These are phyloP conservation scores for Hura crepitans DNA, from an alignment of 441 rosid genomes.

Conservation along the genomic window DNA sequence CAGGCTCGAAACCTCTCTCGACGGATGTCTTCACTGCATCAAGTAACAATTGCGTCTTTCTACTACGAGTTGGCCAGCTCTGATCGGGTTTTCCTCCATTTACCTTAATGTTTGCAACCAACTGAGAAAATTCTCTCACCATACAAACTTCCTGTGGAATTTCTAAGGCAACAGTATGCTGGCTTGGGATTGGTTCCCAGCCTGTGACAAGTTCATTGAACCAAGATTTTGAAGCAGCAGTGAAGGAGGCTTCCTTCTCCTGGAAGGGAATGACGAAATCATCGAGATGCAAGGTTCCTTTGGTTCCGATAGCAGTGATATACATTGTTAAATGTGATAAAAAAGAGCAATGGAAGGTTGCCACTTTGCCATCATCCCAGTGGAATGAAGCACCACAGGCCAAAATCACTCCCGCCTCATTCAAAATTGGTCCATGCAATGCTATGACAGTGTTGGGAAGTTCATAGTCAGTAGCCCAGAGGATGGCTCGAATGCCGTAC, in stretches of 20 bases:
- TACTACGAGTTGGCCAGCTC: slow-evolving; percentile 55
- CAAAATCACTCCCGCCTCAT: slow-evolving; percentile 56
- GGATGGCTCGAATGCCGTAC: slow-evolving; percentile 57
- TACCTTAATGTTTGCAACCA: slow-evolving; percentile 46
- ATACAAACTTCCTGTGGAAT: slow-evolving; percentile 66
- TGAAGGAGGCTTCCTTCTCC: slow-evolving; percentile 54
- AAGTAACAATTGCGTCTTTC: slow-evolving; percentile 62
- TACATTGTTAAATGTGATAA: slow-evolving; percentile 63
- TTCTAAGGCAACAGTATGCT: slow-evolving; percentile 39
- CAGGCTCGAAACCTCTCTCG: slow-evolving; percentile 45
- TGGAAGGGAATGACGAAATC: slow-evolving; percentile 59
- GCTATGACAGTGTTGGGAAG: slow-evolving; percentile 60
- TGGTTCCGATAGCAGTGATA: slow-evolving; percentile 57
- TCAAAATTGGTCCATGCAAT: slow-evolving; percentile 40
- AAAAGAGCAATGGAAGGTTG: slow-evolving; percentile 68
- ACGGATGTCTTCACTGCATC: slow-evolving; percentile 65
- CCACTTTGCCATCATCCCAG: slow-evolving; percentile 58
- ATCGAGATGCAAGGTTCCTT: slow-evolving; percentile 48
- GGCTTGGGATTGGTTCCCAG: slow-evolving; percentile 39
- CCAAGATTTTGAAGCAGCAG: slow-evolving; percentile 36
- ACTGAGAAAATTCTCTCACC: slow-evolving; percentile 66
- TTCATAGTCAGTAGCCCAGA: slow-evolving; percentile 54
- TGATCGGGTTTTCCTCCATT: slow-evolving; percentile 55
- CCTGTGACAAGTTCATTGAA: slow-evolving; percentile 47
- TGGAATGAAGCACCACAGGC: slow-evolving; percentile 62